Evolutionary conservation across 2,329 filamentous ascomycete genomes (phyloP), one percentile per base, ranked within the genome.

Genomic region (Macrophomina tecta): DNA sequence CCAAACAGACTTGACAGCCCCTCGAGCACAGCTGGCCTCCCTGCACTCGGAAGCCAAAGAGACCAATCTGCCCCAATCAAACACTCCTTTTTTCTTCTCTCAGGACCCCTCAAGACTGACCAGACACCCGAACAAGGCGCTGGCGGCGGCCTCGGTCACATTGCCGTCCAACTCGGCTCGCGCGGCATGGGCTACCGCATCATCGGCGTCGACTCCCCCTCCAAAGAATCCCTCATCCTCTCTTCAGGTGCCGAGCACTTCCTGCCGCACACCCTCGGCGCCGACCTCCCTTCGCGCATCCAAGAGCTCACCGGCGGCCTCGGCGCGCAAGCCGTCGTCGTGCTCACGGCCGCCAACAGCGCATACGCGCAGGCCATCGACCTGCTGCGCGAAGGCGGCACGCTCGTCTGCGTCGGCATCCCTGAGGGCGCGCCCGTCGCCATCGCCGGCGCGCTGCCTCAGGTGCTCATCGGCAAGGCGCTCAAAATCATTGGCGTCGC

Each of bases 221-320:
- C 82, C 71, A 91, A 91, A 75, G 85, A 86, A 70, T 93, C 84
- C 12, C 73, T 90, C 2, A 83, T 86, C 9, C 83, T 83, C 56
- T 81, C 85, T 0, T 87, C 82, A n/a, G 89, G 89, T 8, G 88
- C 88, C 0, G 88, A 91, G 73, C 83, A 86, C 70, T 91, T 91
- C 77, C 80, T 91, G 67, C 87, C 89, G 69, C 81, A 90, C 67
- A 86, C 87, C 36, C 81, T 84, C 52, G 83, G 82, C 38, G 74
- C 75, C 45, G 81, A 82, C 12, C 80, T 88, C 6, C 81, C 80
- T 5, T 81, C 82, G 32, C 84, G 88, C 52, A 86, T 91, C 58
- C 83, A 85, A 71, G 81, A 80, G 42, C 75, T 87, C 1, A 87
- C 87, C 0, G 83, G 81, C 3, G 87, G 87, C 0, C 76, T 87